A percentile compares a stretch with the other conserved stretches of the same genome.
These are phyloP conservation scores for Podospora didyma DNA, from an alignment of 495 filamentous ascomycete species.

Conservation along the genomic window DNA sequence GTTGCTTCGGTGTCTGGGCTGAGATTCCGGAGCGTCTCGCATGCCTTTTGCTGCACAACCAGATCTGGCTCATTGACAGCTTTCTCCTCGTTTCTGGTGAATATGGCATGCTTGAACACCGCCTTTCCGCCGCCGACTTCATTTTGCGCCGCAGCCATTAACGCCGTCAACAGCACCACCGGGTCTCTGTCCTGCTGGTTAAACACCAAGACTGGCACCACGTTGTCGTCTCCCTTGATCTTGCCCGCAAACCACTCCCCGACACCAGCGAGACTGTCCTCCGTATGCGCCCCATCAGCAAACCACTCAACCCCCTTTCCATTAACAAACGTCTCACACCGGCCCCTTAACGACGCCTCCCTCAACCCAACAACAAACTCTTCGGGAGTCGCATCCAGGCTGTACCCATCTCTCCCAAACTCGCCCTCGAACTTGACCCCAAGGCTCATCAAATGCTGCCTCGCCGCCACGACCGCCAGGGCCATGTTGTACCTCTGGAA, in stretches of 20 bases:
- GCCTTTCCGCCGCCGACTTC: background rate
- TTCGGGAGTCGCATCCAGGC: slow-evolving; percentile 19
- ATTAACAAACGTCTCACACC: slow-evolving; percentile 67
- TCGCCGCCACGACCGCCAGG: slow-evolving; percentile 36
- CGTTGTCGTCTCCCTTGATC: slow-evolving; percentile 17
- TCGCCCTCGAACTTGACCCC: slow-evolving; percentile 16
- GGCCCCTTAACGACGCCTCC: slow-evolving; percentile 61
- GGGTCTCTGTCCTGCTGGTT: slow-evolving; percentile 89
- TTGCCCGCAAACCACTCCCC: slow-evolving; percentile 67
- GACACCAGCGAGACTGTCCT: slow-evolving; percentile 69
- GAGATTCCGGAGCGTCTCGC: slow-evolving; percentile 18
- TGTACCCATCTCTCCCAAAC: slow-evolving; percentile 15
- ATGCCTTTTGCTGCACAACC: slow-evolving; percentile 28
- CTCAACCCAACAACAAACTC: slow-evolving; percentile 66
- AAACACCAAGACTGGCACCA: slow-evolving; percentile 65
- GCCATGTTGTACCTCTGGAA: slow-evolving; percentile 46
- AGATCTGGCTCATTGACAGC: slow-evolving; percentile 26
- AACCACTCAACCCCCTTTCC: slow-evolving; percentile 61
- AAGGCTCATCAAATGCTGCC: slow-evolving; percentile 30
- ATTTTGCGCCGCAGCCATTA: slow-evolving; percentile 30
- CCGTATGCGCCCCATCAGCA: slow-evolving; percentile 87
- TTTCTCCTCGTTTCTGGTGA: slow-evolving; percentile 40
- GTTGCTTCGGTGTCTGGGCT: slow-evolving; percentile 17
- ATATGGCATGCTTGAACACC: slow-evolving; percentile 35
- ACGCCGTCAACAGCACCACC: slow-evolving; percentile 49